Conservation (phyloP, 2,329 filamentous ascomycete species). For the Lecanicillium sp. region DNA sequence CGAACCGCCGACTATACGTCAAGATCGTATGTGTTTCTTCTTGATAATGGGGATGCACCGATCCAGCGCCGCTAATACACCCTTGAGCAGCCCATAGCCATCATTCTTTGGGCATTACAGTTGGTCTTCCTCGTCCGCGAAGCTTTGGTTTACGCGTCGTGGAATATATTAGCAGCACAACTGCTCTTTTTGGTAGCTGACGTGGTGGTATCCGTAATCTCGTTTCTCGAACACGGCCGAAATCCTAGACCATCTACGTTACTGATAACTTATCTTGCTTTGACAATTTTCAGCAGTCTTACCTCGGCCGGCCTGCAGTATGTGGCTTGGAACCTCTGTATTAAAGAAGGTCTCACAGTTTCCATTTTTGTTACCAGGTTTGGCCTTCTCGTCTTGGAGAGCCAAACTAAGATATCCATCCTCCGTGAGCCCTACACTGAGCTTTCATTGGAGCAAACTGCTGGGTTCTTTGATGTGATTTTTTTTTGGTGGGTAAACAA, state of each 20-base stretch:
- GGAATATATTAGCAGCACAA: neutral
- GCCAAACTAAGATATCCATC: neutral
- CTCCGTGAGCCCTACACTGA: neutral
- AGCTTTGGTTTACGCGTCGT: neutral
- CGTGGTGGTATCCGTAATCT: neutral
- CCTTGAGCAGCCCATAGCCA: neutral
- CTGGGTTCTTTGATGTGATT: neutral
- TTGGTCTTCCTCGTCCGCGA: neutral
- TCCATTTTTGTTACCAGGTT: neutral
- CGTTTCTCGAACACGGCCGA: slow-evolving; percentile 2
- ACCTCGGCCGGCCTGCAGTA: neutral
- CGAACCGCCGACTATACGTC: slow-evolving; percentile 1
- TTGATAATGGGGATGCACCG: too few species aligned
- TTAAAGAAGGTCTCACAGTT: neutral
- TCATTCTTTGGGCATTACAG: neutral
- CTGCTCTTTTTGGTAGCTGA: slow-evolving; percentile 1
- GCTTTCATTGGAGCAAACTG: neutral
- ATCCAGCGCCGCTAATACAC: neutral
- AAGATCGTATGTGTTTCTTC: neutral
- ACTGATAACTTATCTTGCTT: neutral
- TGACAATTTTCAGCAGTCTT: neutral
- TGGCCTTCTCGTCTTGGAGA: neutral
- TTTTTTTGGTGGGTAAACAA: slow-evolving; percentile 4
- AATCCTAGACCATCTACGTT: neutral
- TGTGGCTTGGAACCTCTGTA: slow-evolving; percentile 1